A percentile compares a stretch with the other conserved stretches of the same genome.
phyloP scores from a whole-genome alignment of 352 stramenopile genomes.

The Thraustochytrium sp. region DNA sequence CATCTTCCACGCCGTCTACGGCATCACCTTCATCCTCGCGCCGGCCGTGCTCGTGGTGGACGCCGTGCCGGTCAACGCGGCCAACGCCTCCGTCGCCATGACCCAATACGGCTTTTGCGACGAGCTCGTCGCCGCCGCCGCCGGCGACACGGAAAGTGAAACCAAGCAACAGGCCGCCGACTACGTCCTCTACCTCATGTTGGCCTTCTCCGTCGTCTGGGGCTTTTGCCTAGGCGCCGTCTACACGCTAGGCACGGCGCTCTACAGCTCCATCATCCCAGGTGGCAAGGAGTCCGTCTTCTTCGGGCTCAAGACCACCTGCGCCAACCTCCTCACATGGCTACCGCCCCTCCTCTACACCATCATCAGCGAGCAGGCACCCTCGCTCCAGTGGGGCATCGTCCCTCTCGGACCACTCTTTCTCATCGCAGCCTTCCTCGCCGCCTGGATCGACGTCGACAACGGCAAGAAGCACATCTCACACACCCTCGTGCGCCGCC shows the following conservation, averaged over 20 bases:
- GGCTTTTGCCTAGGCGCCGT: background rate
- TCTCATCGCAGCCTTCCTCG: constrained; percentile 5
- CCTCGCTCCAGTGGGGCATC: background rate
- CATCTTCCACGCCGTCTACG: background rate
- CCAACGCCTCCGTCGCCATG: background rate
- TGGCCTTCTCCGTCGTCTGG: background rate
- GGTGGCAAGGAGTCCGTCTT: background rate
- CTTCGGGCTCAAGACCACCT: constrained; percentile 5
- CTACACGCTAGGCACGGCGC: background rate
- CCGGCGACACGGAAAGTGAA: too few relatives aligned
- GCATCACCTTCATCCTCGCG: background rate
- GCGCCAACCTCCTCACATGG: constrained; percentile 25
- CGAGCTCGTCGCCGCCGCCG: background rate
- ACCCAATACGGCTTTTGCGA: constrained; percentile 30
- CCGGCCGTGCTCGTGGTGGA: background rate
- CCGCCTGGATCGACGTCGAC: constrained; percentile 20
- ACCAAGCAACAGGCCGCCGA: background rate
- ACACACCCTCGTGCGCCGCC: background rate
- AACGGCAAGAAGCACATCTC: constrained; percentile 12
- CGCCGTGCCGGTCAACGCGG: background rate
- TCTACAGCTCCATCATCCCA: background rate
- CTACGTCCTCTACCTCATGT: background rate
- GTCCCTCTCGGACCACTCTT: background rate
- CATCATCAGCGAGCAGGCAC: constrained; percentile 11
- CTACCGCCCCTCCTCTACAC: background rate